Conservation (phyloP, 2,329 filamentous ascomycete genomes). For the Xylaria sp. region DNA sequence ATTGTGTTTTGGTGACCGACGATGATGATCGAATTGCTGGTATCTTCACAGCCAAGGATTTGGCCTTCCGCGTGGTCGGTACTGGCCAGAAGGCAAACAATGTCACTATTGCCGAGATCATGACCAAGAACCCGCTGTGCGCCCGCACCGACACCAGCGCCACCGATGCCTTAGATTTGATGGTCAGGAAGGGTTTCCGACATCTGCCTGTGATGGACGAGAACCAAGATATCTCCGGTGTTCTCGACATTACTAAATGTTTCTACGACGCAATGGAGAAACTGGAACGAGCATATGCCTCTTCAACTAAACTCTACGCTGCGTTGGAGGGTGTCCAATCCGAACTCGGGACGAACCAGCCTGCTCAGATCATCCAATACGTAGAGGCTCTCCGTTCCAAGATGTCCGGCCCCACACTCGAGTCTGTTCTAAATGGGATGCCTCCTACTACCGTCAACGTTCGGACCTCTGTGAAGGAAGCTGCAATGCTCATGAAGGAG, state of each 20-base stretch:
- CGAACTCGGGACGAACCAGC: slow-evolving; percentile 92
- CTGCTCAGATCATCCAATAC: slow-evolving; percentile 98
- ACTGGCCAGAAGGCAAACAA: slow-evolving; percentile 85
- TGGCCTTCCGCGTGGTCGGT: slow-evolving; percentile 95
- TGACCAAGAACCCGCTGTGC: slow-evolving; percentile 99
- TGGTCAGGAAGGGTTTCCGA: slow-evolving; percentile 97
- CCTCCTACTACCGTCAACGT: slow-evolving; percentile 96
- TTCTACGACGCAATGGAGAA: slow-evolving; percentile 99
- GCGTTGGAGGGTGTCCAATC: slow-evolving; percentile 97
- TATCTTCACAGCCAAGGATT: slow-evolving; percentile 98
- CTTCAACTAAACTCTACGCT: slow-evolving; percentile 97
- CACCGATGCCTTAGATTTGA: slow-evolving; percentile 94
- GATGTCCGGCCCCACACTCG: slow-evolving; percentile 97
- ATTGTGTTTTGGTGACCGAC: slow-evolving; percentile 96
- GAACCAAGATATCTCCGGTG: slow-evolving; percentile 98
- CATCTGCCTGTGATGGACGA: slow-evolving; percentile 99
- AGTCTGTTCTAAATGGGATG: slow-evolving; percentile 89
- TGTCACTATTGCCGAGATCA: slow-evolving; percentile 96
- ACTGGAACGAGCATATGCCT: slow-evolving; percentile 94
- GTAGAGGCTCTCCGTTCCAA: slow-evolving; percentile 93
- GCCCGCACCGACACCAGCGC: slow-evolving; percentile 97
- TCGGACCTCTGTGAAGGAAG: slow-evolving; percentile 93
- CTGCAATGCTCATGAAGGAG: slow-evolving; percentile 95
- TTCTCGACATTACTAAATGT: slow-evolving; percentile 98
- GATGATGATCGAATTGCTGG: slow-evolving; percentile 97